Evolutionary conservation across 306 rosid genomes (phyloP).

Genomic region (Citrullus colocynthis): DNA sequence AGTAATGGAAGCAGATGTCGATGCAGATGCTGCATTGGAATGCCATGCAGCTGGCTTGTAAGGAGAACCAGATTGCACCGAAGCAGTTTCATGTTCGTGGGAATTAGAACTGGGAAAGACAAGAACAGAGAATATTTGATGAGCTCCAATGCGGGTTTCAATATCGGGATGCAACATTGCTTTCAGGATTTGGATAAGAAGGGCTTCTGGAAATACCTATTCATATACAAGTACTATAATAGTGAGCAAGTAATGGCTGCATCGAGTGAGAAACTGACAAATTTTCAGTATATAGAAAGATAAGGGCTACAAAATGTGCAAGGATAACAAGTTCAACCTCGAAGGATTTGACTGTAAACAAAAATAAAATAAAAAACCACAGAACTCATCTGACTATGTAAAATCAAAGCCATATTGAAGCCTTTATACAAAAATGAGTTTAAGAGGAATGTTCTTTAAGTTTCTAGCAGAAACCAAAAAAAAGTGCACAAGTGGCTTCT

Average conservation of each 20-base stretch:
- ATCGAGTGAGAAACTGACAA: neutral
- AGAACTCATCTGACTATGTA: neutral
- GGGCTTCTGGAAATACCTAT: slow-evolving; percentile 84
- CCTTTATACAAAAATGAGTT: neutral
- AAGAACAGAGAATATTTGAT: slow-evolving; percentile 76
- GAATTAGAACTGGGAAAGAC: slow-evolving; percentile 56
- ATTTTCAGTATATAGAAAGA: neutral
- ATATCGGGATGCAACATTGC: slow-evolving; percentile 77
- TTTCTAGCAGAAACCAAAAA: neutral
- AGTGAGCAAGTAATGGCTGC: neutral
- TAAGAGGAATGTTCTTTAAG: neutral
- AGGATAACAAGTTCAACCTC: neutral
- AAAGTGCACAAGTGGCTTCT: neutral
- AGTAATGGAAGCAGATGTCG: slow-evolving; percentile 74
- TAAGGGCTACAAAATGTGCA: neutral
- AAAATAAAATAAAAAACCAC: neutral
- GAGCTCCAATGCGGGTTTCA: slow-evolving; percentile 86
- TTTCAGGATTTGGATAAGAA: slow-evolving; percentile 76
- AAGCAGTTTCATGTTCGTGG: slow-evolving; percentile 32
- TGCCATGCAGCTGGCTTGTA: slow-evolving; percentile 49
- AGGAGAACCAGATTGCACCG: slow-evolving; percentile 37
- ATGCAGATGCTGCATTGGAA: slow-evolving; percentile 50
- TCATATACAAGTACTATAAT: neutral
- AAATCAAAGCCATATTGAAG: neutral
- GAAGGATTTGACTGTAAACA: neutral